These are phyloP conservation scores for Striga asiatica DNA, from an alignment of 257 asterid species.

Conservation along the genomic window DNA sequence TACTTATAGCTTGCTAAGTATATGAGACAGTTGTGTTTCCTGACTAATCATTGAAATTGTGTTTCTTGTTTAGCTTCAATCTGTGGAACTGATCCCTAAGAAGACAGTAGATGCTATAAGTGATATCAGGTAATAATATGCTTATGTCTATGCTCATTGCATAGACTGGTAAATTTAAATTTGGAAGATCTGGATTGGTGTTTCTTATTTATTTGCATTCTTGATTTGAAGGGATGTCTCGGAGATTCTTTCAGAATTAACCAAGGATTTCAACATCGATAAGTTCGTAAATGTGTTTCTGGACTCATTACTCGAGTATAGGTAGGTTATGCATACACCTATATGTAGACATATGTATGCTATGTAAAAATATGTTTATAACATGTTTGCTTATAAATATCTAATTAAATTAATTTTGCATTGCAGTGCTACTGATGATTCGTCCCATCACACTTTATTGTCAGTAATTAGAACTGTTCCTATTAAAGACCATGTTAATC, in stretches of 20 bases:
- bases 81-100: constrained; percentile 60
- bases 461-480: constrained; percentile 50
- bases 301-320: constrained; percentile 68
- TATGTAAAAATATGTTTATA: neutral
- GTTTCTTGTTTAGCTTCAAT: constrained; percentile 52
- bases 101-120: constrained; percentile 47
- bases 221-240: constrained; percentile 51
- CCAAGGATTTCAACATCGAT: constrained; percentile 65
- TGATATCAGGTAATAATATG: constrained; percentile 43
- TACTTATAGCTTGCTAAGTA: constrained; percentile 4
- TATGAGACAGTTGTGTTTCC: neutral
- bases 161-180: neutral
- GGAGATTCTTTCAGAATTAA: constrained; percentile 44
- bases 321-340: constrained; percentile 34
- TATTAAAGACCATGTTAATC: constrained; percentile 35
- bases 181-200: constrained; percentile 2
- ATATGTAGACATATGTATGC: constrained; percentile 47
- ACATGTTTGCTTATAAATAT: neutral
- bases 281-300: constrained; percentile 53
- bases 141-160: neutral
- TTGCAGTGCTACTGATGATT: constrained; percentile 57
- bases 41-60: constrained; percentile 8
- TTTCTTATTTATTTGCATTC: constrained; percentile 14
- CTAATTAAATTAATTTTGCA: constrained; percentile 10
- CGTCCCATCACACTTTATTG: constrained; percentile 31